phyloP scores from a whole-genome alignment of 306 rosid genomes.

The Castanospermum australe region DNA sequence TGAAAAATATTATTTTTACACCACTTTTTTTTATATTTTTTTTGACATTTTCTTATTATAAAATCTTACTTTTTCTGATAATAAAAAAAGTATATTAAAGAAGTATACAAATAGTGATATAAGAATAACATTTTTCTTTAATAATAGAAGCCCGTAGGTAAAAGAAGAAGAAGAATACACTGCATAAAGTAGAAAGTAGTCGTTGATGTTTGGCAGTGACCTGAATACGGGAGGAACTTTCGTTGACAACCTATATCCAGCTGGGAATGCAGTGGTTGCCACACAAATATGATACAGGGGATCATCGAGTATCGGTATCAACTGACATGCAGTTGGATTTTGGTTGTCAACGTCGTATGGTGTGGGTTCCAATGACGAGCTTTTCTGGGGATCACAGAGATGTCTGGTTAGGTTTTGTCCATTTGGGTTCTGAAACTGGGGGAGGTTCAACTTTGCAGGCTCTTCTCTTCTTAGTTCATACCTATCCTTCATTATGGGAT shows the following conservation, averaged over 20 bases:
- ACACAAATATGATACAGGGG: background rate
- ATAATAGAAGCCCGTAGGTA: background rate
- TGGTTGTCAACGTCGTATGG: background rate
- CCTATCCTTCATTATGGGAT: background rate
- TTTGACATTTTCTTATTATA: too few relatives aligned
- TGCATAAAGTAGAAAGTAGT: background rate
- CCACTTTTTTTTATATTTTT: too few relatives aligned
- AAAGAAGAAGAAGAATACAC: background rate
- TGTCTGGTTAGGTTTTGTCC: background rate
- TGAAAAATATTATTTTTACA: too few relatives aligned
- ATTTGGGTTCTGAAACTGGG: background rate
- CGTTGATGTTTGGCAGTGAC: background rate
- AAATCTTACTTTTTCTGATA: too few relatives aligned
- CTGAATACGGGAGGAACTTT: background rate
- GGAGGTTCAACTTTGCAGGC: background rate
- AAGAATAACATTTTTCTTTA: too few relatives aligned
- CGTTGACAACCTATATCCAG: background rate
- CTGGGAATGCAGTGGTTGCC: background rate
- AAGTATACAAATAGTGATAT: too few relatives aligned
- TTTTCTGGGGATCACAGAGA: background rate
- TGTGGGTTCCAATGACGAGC: background rate
- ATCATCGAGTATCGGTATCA: background rate
- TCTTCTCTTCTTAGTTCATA: too few relatives aligned
- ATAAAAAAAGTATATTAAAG: too few relatives aligned
- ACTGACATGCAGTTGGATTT: background rate